These are phyloP conservation scores for Moesziomyces parantarcticus DNA, from an alignment of 1,284 basidiomycete genomes.

Conservation along the genomic window DNA sequence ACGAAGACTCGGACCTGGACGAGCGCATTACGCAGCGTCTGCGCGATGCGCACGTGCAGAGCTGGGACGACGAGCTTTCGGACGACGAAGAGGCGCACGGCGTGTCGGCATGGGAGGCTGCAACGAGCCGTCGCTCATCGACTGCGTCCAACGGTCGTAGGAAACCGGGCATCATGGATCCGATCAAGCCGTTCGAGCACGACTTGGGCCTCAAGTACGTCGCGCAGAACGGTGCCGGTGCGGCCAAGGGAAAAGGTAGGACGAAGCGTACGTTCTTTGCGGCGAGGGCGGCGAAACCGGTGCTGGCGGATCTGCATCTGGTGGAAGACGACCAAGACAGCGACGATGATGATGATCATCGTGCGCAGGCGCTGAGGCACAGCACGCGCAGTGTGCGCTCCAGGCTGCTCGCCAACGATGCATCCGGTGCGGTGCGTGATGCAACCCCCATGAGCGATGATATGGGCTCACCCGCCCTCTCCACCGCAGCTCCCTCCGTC, in stretches of 20 bases:
- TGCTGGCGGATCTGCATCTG: constrained; percentile 35
- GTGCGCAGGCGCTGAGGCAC: constrained; percentile 2
- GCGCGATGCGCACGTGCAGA: constrained; percentile 60
- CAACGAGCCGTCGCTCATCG: constrained; percentile 16
- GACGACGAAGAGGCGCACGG: constrained; percentile 47
- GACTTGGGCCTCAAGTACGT: constrained; percentile 44
- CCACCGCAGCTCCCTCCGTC: constrained; percentile 4
- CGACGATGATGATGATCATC: constrained; percentile 18
- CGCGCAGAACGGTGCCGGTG: constrained; percentile 33
- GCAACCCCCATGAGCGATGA: constrained; percentile 42
- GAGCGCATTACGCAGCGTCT: constrained; percentile 63
- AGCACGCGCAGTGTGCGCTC: constrained; percentile 6
- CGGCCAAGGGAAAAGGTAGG: constrained; percentile 33
- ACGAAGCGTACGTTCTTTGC: constrained; percentile 54
- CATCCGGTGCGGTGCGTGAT: constrained; percentile 12
- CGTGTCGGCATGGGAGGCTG: constrained; percentile 19
- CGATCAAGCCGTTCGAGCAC: constrained; percentile 34
- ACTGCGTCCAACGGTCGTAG: constrained; percentile 9
- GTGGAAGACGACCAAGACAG: constrained; percentile 26
- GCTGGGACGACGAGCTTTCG: constrained; percentile 61
- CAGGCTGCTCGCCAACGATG: constrained; percentile 7
- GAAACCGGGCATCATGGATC: constrained; percentile 42
- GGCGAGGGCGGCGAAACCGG: constrained; percentile 43
- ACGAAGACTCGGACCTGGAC: constrained; percentile 68
- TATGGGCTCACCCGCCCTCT: constrained; percentile 39